Percentiles rank a stretch among this genome's conserved stretches.
These are phyloP conservation scores for Chiua virens DNA, from an alignment of 768 basidiomycete species.

Conservation along the genomic window DNA sequence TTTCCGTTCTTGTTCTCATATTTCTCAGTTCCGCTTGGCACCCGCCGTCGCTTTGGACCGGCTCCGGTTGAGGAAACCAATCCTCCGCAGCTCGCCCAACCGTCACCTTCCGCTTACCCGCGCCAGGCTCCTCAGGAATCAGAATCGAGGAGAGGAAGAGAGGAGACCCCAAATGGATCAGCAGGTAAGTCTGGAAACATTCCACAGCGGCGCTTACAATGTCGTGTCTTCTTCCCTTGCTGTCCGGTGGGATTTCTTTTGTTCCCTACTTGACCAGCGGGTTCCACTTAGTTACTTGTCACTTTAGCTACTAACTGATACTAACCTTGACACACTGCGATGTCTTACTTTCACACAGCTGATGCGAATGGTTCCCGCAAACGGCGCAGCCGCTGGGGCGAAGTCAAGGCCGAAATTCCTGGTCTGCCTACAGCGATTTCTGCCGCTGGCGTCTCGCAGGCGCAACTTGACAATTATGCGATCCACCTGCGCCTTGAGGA, in stretches of 20 bases:
- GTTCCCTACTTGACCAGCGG: constrained; percentile 31
- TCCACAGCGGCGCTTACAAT: constrained; percentile 38
- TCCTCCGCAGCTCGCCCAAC: constrained; percentile 84
- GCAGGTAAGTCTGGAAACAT: constrained; percentile 66
- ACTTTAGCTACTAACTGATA: constrained; percentile 44
- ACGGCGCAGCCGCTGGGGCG: constrained; percentile 97
- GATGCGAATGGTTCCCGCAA: constrained; percentile 88
- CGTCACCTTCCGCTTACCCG: constrained; percentile 84
- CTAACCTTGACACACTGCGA: constrained; percentile 53
- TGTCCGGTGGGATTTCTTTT: constrained; percentile 30
- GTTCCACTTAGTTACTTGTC: constrained; percentile 32
- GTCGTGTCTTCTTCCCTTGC: constrained; percentile 38
- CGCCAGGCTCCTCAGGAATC: constrained; percentile 57
- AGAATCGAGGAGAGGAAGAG: constrained; percentile 63
- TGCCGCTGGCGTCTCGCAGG: constrained; percentile 89
- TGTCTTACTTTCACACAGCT: constrained; percentile 54
- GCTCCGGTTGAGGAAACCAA: constrained; percentile 78
- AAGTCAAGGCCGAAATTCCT: constrained; percentile 86
- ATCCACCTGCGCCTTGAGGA: constrained; percentile 95
- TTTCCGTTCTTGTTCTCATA: constrained; percentile 11
- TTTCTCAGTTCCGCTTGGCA: constrained; percentile 71
- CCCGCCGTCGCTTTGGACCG: constrained; percentile 89
- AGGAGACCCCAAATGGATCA: constrained; percentile 66
- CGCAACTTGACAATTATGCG: constrained; percentile 97
- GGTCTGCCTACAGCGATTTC: constrained; percentile 94